These are phyloP conservation scores for Gossypium trilobum DNA, from an alignment of 441 rosid species.

Conservation along the genomic window DNA sequence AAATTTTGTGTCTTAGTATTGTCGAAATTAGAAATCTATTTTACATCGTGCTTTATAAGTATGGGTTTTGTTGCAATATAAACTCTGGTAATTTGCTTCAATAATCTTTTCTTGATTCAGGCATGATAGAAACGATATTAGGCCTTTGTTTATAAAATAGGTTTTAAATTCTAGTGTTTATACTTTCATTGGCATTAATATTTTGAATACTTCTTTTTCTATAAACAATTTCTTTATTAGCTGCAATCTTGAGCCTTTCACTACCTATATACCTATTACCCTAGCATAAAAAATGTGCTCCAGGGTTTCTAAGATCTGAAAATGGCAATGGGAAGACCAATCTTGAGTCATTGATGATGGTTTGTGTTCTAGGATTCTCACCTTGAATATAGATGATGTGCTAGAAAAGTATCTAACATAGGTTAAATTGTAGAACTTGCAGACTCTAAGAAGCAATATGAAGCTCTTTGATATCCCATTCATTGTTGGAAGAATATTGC, in stretches of 20 bases:
- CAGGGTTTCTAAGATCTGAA: neutral
- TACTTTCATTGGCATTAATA: neutral
- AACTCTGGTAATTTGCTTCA: neutral
- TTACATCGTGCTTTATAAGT: neutral
- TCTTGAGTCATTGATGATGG: neutral
- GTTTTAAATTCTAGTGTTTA: neutral
- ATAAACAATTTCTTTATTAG: neutral
- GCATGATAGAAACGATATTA: slow-evolving; percentile 3
- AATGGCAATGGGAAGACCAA: neutral
- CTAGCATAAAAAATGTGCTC: neutral
- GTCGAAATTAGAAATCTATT: neutral
- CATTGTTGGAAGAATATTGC: neutral
- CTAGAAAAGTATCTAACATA: too few relatives aligned
- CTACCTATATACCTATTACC: neutral
- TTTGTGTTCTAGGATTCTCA: neutral
- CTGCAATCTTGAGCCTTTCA: neutral
- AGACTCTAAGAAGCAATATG: too few relatives aligned
- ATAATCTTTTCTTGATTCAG: neutral
- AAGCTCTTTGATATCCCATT: too few relatives aligned
- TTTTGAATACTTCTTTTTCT: neutral
- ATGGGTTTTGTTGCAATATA: neutral
- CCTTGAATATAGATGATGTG: neutral
- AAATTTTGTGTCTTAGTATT: neutral
- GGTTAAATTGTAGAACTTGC: too few relatives aligned
- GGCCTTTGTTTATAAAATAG: neutral